phyloP scores from a whole-genome alignment of 2,329 filamentous ascomycete species.

The Dryadomyces quercivorus region DNA sequence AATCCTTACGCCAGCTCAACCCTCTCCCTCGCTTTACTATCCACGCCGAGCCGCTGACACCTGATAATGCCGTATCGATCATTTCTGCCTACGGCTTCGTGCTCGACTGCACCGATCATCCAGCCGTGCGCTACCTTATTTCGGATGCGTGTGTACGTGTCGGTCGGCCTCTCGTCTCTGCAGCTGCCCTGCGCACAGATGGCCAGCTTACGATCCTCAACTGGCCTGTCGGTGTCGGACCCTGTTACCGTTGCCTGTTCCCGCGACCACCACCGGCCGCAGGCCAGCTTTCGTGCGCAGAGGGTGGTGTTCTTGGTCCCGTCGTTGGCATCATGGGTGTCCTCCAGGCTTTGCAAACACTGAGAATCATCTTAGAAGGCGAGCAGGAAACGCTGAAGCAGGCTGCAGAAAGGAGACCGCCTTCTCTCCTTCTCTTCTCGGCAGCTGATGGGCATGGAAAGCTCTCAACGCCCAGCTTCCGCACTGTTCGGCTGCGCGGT shows the following conservation, averaged over 20 bases:
- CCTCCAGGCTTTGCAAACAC: conserved; percentile 76
- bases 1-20: conserved; percentile 54
- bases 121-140: conserved; percentile 81
- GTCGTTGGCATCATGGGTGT: conserved; percentile 92
- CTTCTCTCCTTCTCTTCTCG: conserved; percentile 35
- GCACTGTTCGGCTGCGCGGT: conserved; percentile 61
- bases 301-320: conserved; percentile 84
- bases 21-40: conserved; percentile 53
- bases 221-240: conserved; percentile 62
- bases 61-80: conserved; percentile 54
- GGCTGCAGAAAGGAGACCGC: not conserved
- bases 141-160: conserved; percentile 80
- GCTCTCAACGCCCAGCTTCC: conserved; percentile 36
- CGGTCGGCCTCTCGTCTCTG: conserved; percentile 70
- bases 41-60: conserved; percentile 52
- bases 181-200: conserved; percentile 77
- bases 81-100: conserved; percentile 67
- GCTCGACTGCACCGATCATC: conserved; percentile 91
- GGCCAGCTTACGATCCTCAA: conserved; percentile 87
- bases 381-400: not conserved
- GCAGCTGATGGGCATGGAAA: conserved; percentile 23
- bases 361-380: conserved; percentile 57
- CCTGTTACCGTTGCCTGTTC: conserved; percentile 91
- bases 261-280: conserved; percentile 75
- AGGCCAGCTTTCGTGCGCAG: conserved; percentile 74